Base-by-base conservation (phyloP, 192 early-diverging fungal genomes). In the Backusella sp. region DNA sequence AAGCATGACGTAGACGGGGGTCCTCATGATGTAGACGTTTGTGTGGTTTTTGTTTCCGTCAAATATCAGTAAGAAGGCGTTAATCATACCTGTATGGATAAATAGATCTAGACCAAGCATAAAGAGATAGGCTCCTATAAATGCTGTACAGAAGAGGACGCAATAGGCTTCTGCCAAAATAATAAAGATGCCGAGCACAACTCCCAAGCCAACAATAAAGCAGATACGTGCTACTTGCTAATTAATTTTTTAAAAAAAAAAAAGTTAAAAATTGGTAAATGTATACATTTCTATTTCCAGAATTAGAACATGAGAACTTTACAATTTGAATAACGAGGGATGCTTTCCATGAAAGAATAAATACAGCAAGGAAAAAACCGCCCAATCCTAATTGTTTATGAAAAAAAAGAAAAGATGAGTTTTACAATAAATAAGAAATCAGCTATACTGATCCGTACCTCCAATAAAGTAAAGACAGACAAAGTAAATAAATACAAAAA, bases 401-500 rank as follows among this genome's bases (percentile, higher is more conserved):
- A 73, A 72, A 42, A 56, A 52, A 9, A 17, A 6, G n/a, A 19
- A 49, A 49, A 19, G 46, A 17, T 19, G 1, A 49, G 46, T 49
- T 49, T 19, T 19, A 44, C 6, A 49, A 49, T 49, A 3, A 11
- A 39, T 39, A 39, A 12, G 19, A 6, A n/a, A 49, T n/a, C 19
- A 49, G 4, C 17, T 49, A 19, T 17, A n/a, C 15, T 49, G 46
- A 49, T 19, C 19, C 46, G 6, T 49, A 49, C 46, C 69, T 7
- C 70, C 70, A 28, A 96, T 79, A 28, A 93, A 82, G 69, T 92
- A 89, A 30, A 96, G 75, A 15, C 89, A 92, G 6, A 96, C 77
- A 49, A 83, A 82, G 78, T 87, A 90, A 72, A 82, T 66, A 59
- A 73, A 82, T 26, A 78, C 69, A 68, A 78, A 82, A 11, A 78